A percentile compares a stretch with the other conserved stretches of the same genome.
phyloP scores from a whole-genome alignment of 768 basidiomycete species.

The Tulasnella sp. region DNA sequence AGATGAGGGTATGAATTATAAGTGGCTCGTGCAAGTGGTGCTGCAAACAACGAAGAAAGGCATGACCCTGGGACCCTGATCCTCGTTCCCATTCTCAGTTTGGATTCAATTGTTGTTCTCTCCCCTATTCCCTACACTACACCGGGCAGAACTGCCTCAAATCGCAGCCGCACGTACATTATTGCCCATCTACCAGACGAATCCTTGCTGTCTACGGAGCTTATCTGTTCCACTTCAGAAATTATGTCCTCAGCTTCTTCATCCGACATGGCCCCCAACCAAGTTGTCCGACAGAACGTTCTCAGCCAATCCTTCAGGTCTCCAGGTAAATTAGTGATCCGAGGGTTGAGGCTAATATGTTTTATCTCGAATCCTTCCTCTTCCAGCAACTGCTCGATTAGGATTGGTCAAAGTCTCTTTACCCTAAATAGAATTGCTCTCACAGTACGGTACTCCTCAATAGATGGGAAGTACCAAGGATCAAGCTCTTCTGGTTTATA shows the following conservation, averaged over 20 bases:
- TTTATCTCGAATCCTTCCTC: conserved; percentile 43
- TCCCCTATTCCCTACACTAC: no score
- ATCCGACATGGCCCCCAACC: conserved; percentile 41
- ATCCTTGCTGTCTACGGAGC: conserved; percentile 44
- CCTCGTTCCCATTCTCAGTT: no score
- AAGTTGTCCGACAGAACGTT: conserved; percentile 49
- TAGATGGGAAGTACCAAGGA: conserved; percentile 78
- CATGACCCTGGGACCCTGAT: no score
- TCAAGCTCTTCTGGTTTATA: conserved; percentile 48
- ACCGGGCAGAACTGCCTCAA: conserved; percentile 37
- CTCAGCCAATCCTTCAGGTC: conserved; percentile 52
- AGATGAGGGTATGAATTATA: no score
- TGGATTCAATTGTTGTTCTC: no score
- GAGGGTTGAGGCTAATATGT: conserved; percentile 42
- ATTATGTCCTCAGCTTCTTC: conserved; percentile 47
- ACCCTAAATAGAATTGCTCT: neutral
- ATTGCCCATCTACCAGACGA: conserved; percentile 49
- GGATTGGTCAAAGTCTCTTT: neutral
- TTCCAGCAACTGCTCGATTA: conserved; percentile 37
- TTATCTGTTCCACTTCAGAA: conserved; percentile 45
- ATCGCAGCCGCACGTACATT: conserved; percentile 61
- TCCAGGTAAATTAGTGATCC: conserved; percentile 40
- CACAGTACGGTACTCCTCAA: conserved; percentile 40
- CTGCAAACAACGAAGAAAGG: no score
- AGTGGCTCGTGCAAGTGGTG: no score